Evolutionary conservation across 1,139 yeast genomes (phyloP).

Genomic region (Blastobotrys apis): DNA sequence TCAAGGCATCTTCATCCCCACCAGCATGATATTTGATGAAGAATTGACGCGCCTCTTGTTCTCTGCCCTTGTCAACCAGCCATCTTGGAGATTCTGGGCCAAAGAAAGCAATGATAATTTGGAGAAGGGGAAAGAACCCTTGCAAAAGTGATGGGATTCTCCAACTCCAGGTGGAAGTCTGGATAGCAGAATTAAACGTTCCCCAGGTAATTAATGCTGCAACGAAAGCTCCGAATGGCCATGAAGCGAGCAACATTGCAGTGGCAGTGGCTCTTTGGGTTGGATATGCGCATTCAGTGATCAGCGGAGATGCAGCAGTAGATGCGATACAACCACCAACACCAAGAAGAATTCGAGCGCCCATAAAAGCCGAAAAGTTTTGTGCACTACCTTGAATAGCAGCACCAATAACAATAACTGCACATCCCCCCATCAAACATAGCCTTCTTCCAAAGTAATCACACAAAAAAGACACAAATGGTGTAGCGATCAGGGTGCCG

Average conservation of each 20-base stretch:
- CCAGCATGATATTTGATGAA: slow-evolving; percentile 29
- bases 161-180: slow-evolving; percentile 40
- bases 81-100: slow-evolving; percentile 69
- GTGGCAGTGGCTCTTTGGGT: slow-evolving; percentile 45
- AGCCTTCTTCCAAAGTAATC: slow-evolving; percentile 49
- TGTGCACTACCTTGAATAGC: slow-evolving; percentile 42
- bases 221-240: slow-evolving; percentile 51
- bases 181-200: slow-evolving; percentile 40
- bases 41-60: slow-evolving; percentile 44
- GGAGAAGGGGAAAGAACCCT: slow-evolving; percentile 39
- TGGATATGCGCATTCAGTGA: slow-evolving; percentile 40
- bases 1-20: slow-evolving; percentile 20
- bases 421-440: slow-evolving; percentile 40
- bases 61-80: slow-evolving; percentile 53
- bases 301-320: slow-evolving; percentile 41
- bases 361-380: slow-evolving; percentile 45
- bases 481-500: slow-evolving; percentile 36
- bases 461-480: slow-evolving; percentile 32
- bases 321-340: slow-evolving; percentile 36
- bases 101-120: slow-evolving; percentile 25
- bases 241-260: slow-evolving; percentile 46
- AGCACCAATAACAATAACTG: slow-evolving; percentile 44
- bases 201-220: slow-evolving; percentile 58
- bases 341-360: slow-evolving; percentile 48
- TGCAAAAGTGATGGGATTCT: slow-evolving; percentile 43